phyloP scores from a whole-genome alignment of 345 rosid genomes.

The Gossypium sturtianum region DNA sequence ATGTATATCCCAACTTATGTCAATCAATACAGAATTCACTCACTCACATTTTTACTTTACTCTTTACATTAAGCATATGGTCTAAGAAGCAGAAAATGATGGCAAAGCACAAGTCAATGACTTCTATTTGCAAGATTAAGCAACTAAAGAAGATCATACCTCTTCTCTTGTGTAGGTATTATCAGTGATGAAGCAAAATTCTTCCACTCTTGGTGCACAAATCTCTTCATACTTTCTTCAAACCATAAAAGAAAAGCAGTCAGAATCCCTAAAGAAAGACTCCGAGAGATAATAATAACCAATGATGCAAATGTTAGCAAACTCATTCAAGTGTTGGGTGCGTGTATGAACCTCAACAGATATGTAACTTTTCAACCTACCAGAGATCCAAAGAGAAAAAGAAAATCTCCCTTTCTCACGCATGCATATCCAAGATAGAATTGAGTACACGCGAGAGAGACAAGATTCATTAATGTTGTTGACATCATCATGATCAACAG shows the following conservation, averaged over 20 bases:
- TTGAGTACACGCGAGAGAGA: not conserved
- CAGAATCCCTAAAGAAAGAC: constrained; percentile 10
- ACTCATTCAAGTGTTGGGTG: not conserved
- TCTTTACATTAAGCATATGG: not conserved
- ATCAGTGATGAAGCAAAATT: constrained; percentile 90
- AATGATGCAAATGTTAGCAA: not conserved
- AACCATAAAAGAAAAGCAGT: constrained; percentile 20
- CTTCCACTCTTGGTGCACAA: constrained; percentile 81
- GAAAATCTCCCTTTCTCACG: not conserved
- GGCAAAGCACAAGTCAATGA: constrained; percentile 3
- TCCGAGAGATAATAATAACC: not conserved
- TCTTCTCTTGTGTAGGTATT: constrained; percentile 75
- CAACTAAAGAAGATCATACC: constrained; percentile 34
- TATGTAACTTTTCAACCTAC: not conserved
- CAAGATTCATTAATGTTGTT: not conserved
- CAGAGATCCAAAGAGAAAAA: not conserved
- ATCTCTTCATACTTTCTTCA: constrained; percentile 90
- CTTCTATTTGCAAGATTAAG: not conserved
- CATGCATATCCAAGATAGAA: not conserved
- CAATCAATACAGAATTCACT: too few species aligned
- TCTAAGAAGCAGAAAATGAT: not conserved
- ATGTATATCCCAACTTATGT: too few species aligned
- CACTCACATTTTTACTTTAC: too few species aligned
- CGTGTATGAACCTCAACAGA: not conserved
- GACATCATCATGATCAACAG: not conserved